Evolutionary conservation across 805 yeast species (phyloP).

Genomic region (Cyberlindnera japonica): DNA sequence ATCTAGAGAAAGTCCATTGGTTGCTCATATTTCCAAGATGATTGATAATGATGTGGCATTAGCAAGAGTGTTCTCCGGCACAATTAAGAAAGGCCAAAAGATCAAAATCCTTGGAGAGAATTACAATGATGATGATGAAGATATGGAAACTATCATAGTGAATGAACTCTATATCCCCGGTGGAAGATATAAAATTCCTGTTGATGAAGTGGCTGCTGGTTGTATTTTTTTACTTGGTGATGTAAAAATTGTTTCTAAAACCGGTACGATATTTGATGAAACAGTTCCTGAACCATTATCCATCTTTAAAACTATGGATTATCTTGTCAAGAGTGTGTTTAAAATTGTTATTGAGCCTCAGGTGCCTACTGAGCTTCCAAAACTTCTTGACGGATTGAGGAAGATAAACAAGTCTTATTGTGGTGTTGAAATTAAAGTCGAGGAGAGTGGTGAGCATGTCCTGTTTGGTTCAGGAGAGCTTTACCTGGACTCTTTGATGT

Average conservation of each 20-base stretch:
- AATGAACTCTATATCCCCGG: slow-evolving; percentile 46
- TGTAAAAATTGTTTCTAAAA: slow-evolving; percentile 53
- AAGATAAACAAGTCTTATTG: slow-evolving; percentile 60
- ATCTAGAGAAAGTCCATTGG: slow-evolving; percentile 38
- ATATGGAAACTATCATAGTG: slow-evolving; percentile 35
- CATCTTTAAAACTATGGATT: slow-evolving; percentile 40
- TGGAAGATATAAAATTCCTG: slow-evolving; percentile 63
- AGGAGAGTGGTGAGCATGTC: slow-evolving; percentile 85
- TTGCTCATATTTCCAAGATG: slow-evolving; percentile 57
- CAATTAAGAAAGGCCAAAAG: slow-evolving; percentile 41
- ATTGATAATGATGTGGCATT: slow-evolving; percentile 54
- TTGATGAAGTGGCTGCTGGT: slow-evolving; percentile 57
- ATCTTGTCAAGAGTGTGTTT: slow-evolving; percentile 54
- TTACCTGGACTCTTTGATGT: slow-evolving; percentile 77
- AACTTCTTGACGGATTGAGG: slow-evolving; percentile 65
- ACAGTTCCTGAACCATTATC: slow-evolving; percentile 19
- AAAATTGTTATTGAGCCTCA: slow-evolving; percentile 83
- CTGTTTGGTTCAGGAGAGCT: slow-evolving; percentile 83
- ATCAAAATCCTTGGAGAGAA: slow-evolving; percentile 57
- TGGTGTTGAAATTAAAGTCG: slow-evolving; percentile 65
- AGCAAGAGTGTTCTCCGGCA: slow-evolving; percentile 62
- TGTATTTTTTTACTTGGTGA: slow-evolving; percentile 68
- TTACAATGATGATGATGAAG: slow-evolving; percentile 48
- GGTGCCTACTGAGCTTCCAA: slow-evolving; percentile 74
- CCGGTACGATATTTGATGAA: slow-evolving; percentile 50